Evolutionary conservation across 257 asterid species (phyloP), one percentile per base, ranked within the genome.

Genomic region (Primulina eburnea): DNA sequence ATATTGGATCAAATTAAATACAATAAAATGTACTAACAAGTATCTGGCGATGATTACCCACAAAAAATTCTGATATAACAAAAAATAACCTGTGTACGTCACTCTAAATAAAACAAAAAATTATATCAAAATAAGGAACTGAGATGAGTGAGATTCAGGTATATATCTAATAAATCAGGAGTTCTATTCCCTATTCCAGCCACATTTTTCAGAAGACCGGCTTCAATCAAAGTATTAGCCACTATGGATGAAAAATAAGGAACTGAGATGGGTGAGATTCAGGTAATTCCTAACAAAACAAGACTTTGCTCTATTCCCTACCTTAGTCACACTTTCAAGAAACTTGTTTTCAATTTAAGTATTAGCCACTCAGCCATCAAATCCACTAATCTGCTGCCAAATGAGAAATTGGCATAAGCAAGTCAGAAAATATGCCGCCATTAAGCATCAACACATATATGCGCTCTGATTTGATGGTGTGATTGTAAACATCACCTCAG

Each of bases 251-350:
- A 2, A 28, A 28, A 28, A 28, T 28, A 28, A 28, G 30, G 30
- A 28, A 28, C 4, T 28, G 30, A 28, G 30, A 28, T 28, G 30
- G 2, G 30, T 28, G 30, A 28, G 30, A 28, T 28, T 63, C 50
- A 30, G 17, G 47, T 37, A 50, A 26, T 69, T 26, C 12, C 58
- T 35, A 12, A 35, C 4, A 59, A 67, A 47, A n/a, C 62, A 20
- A 47, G n/a, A 9, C 62, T 6, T 53, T 8, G 62, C 24, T 65
- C 60, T 37, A 28, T 28, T 28, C 24, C 60, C 71, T 28, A 34
- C 5, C 18, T 26, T 34, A 71, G 28, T 56, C 72, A 50, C 64
- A 52, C 2, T 64, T 64, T 32, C 40, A 20, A 53, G 59, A 64
- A 56, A 57, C 35, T 2, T 6, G 26, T 66, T 17, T 70, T 9